Conservation (phyloP, 805 yeast genomes). For the Ogataea trehaloabstinens region DNA sequence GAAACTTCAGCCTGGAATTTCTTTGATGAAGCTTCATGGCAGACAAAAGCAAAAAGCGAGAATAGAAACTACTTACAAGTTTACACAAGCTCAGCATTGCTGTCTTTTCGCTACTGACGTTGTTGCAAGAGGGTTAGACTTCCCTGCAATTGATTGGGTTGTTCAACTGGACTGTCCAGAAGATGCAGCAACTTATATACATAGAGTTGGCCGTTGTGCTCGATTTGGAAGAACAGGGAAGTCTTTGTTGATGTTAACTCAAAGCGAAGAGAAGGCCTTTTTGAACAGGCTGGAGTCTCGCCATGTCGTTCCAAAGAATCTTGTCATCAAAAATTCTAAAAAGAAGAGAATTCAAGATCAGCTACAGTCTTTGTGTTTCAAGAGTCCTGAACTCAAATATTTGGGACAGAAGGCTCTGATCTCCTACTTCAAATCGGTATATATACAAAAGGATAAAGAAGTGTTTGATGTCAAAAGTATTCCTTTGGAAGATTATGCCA, state of each 20-base stretch:
- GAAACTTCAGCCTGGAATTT: slow-evolving; percentile 88
- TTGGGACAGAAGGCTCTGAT: slow-evolving; percentile 95
- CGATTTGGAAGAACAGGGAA: slow-evolving; percentile 83
- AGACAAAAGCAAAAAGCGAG: slow-evolving; percentile 89
- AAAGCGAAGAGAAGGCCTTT: slow-evolving; percentile 79
- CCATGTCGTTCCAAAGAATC: slow-evolving; percentile 66
- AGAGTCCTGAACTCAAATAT: slow-evolving; percentile 88
- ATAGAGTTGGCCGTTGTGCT: slow-evolving; percentile 88
- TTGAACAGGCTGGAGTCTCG: slow-evolving; percentile 57
- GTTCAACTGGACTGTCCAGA: slow-evolving; percentile 90
- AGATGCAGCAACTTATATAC: slow-evolving; percentile 84
- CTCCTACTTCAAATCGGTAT: slow-evolving; percentile 82
- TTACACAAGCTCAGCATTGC: slow-evolving; percentile 72
- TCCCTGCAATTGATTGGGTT: slow-evolving; percentile 95
- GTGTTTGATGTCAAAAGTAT: slow-evolving; percentile 75
- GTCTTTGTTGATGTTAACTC: slow-evolving; percentile 78
- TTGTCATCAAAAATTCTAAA: slow-evolving; percentile 73
- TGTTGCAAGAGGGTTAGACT: slow-evolving; percentile 89
- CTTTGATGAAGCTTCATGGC: slow-evolving; percentile 81
- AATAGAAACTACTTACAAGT: slow-evolving; percentile 75
- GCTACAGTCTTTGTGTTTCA: slow-evolving; percentile 85
- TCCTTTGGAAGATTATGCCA: slow-evolving; percentile 82
- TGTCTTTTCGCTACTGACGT: slow-evolving; percentile 89
- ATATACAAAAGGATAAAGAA: slow-evolving; percentile 82
- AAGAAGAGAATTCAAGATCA: slow-evolving; percentile 76